Percentiles rank a stretch among this genome's conserved stretches.
Evolutionary conservation across 345 rosid species (phyloP).

Genomic region (Microcos paniculata): DNA sequence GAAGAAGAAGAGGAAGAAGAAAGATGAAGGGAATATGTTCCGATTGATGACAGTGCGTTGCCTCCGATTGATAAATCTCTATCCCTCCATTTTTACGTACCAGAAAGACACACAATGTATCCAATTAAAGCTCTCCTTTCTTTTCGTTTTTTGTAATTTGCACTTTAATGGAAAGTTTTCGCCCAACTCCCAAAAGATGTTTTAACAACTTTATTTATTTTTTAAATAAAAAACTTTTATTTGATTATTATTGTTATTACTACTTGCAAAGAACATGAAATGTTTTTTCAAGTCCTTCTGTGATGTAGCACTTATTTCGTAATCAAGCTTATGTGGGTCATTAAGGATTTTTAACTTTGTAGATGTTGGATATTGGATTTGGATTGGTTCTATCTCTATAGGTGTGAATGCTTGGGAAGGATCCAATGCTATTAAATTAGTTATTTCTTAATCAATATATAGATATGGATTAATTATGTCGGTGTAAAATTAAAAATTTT

Average conservation of each 20-base stretch:
- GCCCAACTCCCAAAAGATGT: slow-evolving; percentile 20
- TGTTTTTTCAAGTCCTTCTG: neutral
- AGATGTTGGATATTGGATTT: neutral
- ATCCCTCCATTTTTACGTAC: slow-evolving; percentile 33
- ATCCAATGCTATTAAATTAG: slow-evolving; percentile 30
- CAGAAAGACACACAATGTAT: slow-evolving; percentile 9
- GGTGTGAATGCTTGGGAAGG: slow-evolving; percentile 25
- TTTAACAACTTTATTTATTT: neutral
- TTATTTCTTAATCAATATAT: neutral
- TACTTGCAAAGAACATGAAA: neutral
- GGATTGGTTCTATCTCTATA: neutral
- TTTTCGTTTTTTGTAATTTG: neutral
- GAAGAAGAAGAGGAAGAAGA: neutral
- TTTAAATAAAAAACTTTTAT: neutral
- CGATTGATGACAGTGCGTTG: slow-evolving; percentile 16
- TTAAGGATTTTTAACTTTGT: neutral
- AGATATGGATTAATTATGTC: neutral
- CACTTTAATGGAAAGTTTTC: slow-evolving; percentile 4
- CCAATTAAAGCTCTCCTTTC: neutral
- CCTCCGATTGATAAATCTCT: slow-evolving; percentile 30
- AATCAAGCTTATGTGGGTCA: slow-evolving; percentile 22
- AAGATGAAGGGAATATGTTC: slow-evolving; percentile 52
- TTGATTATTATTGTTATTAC: no score
- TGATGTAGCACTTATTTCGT: slow-evolving; percentile 21
- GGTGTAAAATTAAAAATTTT: no score